Evolutionary conservation across 2,329 filamentous ascomycete genomes (phyloP).

Genomic region (Ceratocystis harringtonii): DNA sequence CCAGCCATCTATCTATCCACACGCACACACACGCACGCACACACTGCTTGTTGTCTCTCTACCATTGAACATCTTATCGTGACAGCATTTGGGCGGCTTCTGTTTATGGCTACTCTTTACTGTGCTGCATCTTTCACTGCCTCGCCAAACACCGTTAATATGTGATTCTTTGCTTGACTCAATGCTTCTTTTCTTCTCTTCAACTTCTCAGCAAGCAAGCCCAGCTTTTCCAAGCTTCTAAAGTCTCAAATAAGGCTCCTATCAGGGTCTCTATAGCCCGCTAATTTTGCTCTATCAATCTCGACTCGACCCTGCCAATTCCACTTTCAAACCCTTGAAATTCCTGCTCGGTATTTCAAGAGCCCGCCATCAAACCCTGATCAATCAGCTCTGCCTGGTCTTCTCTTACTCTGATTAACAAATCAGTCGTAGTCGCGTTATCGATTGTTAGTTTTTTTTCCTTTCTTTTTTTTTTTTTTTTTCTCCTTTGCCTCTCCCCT

Average conservation of each 20-base stretch:
- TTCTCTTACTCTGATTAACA: not conserved
- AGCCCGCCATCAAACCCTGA: not conserved
- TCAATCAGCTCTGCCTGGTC: not conserved
- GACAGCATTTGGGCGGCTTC: not conserved
- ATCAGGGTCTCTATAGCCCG: not conserved
- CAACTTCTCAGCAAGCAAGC: slow-evolving; percentile 14
- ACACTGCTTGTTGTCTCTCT: not conserved
- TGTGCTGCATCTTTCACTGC: not conserved
- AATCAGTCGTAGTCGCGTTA: not conserved
- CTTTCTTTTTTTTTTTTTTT: not conserved
- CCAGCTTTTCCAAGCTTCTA: not conserved
- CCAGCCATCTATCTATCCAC: not conserved
- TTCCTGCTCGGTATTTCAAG: not conserved
- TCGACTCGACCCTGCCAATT: not conserved
- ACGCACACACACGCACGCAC: not conserved
- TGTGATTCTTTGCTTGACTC: slow-evolving; percentile 16
- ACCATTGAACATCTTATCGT: not conserved
- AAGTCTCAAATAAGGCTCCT: not conserved
- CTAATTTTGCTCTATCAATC: not conserved
- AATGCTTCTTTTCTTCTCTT: slow-evolving; percentile 10
- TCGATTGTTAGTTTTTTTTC: not conserved
- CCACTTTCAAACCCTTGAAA: not conserved
- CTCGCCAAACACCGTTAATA: slow-evolving; percentile 14
- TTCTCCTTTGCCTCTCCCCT: not conserved
- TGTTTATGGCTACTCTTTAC: not conserved